Base-by-base conservation (phyloP, 2,329 filamentous ascomycete species). In the Parafenestella ontariensis region DNA sequence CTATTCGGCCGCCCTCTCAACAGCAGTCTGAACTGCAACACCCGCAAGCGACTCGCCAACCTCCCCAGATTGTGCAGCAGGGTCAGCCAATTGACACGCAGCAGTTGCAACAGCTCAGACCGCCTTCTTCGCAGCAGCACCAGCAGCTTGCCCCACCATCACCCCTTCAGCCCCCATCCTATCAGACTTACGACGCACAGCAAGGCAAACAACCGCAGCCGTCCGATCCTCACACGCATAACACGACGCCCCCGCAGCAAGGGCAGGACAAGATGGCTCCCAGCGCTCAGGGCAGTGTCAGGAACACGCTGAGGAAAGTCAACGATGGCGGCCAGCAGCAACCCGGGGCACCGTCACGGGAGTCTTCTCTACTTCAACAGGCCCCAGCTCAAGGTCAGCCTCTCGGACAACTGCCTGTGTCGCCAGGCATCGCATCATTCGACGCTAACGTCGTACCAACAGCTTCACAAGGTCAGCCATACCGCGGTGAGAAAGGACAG, bases 391-490 rank as follows among this genome's bases (percentile, higher is more conserved):
- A 73, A 73, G 70, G 70, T 74, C 72, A 75, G 70, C 63, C 60
- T 58, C 68, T 64, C 62, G 66, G 67, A 60, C 71, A 72, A 57
- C 65, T 67, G 59, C 69, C 72, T 55, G 65, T 70, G 23, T 72
- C 75, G 59, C 70, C 73, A 58, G 75, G 73, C 59, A 55, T 78
- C 52, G 68, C 76, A 55, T 73, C 76, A 41, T 81, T 79, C 70
- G 77, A 74, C 53, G 72, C 78, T 64, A 78, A 79, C 57, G 75
- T 79, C 50, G 77, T 79, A 26, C 78, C 78, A 58, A 70, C 75
- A 68, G 70, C 71, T 56, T 75, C 78, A 47, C 78, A 80, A 68
- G 76, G 76, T 2, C 76, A 78, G 57, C 76, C 77, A 45, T 79
- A 77, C 58, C 73, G 75, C 33, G 72, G 77, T 21, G 71, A 74